phyloP scores from a whole-genome alignment of 106 monocot species.

The Platanthera zijinensis region DNA sequence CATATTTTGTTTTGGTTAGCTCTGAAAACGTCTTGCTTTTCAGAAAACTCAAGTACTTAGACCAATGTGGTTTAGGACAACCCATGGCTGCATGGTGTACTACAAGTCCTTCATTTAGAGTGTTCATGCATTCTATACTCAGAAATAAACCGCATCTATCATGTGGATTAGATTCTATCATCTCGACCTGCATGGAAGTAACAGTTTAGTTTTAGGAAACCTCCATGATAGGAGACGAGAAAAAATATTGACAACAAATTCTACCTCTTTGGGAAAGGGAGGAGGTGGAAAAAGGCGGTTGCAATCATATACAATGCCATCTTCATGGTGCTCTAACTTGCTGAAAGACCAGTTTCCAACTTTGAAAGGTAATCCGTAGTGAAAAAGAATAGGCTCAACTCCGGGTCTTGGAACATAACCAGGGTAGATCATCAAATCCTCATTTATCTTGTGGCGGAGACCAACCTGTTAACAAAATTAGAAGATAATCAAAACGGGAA shows the following conservation, averaged over 20 bases:
- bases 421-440: conserved; percentile 94
- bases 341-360: conserved; percentile 95
- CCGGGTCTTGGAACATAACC: conserved; percentile 77
- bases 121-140: conserved; percentile 92
- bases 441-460: conserved; percentile 88
- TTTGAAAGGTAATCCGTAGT: conserved; percentile 87
- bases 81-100: conserved; percentile 68
- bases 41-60: conserved; percentile 85
- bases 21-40: conserved; percentile 72
- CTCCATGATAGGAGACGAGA: neutral
- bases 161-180: conserved; percentile 62
- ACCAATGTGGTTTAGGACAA: conserved; percentile 74
- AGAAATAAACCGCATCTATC: conserved; percentile 61
- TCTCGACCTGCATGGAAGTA: conserved; percentile 49
- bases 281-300: conserved; percentile 82
- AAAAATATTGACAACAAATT: neutral
- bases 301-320: conserved; percentile 90
- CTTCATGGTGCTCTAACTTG: conserved; percentile 83
- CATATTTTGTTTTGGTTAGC: conserved; percentile 73
- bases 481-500: neutral
- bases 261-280: conserved; percentile 91
- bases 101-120: conserved; percentile 89
- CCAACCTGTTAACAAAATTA: conserved; percentile 58
- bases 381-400: conserved; percentile 73
- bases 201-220: conserved; percentile 3